Conservation (phyloP, 2,329 filamentous ascomycete genomes). For the Colletotrichum filicis region DNA sequence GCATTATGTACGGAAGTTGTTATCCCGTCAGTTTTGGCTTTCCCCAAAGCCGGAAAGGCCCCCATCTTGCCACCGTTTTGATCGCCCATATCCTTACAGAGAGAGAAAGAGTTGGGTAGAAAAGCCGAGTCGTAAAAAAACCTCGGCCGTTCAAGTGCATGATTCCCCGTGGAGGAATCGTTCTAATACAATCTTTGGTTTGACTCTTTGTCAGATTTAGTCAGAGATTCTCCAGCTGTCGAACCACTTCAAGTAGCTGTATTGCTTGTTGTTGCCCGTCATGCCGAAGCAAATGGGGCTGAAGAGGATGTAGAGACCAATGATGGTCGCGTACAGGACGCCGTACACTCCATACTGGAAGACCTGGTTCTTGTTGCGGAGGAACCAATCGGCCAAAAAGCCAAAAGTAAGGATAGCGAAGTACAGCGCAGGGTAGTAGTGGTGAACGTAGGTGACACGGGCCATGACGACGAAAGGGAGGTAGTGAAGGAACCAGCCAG, state of each 20-base stretch:
- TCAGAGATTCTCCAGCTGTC: constrained; percentile 86
- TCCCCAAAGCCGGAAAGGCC: neutral
- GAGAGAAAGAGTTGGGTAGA: constrained; percentile 8
- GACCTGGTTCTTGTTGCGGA: constrained; percentile 71
- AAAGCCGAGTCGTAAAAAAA: neutral
- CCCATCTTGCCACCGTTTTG: neutral
- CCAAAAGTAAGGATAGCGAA: constrained; percentile 92
- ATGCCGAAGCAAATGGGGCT: constrained; percentile 97
- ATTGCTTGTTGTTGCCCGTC: constrained; percentile 85
- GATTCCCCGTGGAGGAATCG: neutral
- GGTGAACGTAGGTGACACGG: constrained; percentile 98
- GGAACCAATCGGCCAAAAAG: constrained; percentile 88
- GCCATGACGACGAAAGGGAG: constrained; percentile 97
- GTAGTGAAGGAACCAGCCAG: constrained; percentile 97
- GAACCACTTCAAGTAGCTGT: constrained; percentile 95
- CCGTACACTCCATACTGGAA: constrained; percentile 78
- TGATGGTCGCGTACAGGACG: constrained; percentile 76
- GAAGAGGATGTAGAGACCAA: constrained; percentile 90
- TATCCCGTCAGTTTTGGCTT: constrained; percentile 3
- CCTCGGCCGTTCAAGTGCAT: constrained; percentile 1
- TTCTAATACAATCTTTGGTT: neutral
- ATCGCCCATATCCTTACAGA: constrained; percentile 20
- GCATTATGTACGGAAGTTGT: constrained; percentile 29
- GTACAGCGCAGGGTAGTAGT: constrained; percentile 98
- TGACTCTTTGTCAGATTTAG: constrained; percentile 6